Evolutionary conservation across 805 yeast genomes (phyloP), one percentile per base, ranked within the genome.

Genomic region (Hanseniaspora lindneri): DNA sequence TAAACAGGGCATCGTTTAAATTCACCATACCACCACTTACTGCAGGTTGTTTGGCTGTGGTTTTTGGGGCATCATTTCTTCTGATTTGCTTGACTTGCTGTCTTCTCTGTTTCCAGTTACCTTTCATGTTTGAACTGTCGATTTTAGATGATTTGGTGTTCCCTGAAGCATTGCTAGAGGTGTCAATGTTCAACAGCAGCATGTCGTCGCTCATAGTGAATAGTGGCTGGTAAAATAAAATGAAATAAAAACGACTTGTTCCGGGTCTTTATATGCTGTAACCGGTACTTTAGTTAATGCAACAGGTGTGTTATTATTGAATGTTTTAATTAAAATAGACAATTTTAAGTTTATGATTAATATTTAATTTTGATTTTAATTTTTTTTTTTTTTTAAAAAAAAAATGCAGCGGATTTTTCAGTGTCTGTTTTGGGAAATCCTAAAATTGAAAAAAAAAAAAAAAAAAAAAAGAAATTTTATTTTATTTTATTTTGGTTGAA

Each of bases 71-170:
- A 25, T 78, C 80, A 33, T 69, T 59, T 48, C 71, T 62, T 56
- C 73, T 68, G n/a, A 44, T 8, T 25, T 44, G 41, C 56, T 59
- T 58, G 57, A 76, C 78, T 51, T 75, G 66, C 59, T 75, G 76
- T 56, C 92, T 68, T 53, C 94, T 73, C 50, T 85, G 94, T 56
- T 75, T 80, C 95, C 95, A 85, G 54, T 73, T 73, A 14, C 94
- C 95, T 32, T 89, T 89, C 2, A 74, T 68, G 2, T 77, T 72
- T 58, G 72, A 77, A 6, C 66, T 54, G 2, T 59, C 51, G 24
- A 56, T 54, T 11, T 56, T 59, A 14, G 60, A 50, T 1, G 54
- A 36, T 0, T 52, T 51, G 14, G 56, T 52, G 39, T 53, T 44
- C 41, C 57, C 49, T 9, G 55, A 52, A 8, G 63, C 60, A 10